Base-by-base conservation (phyloP, 768 basidiomycete species). In the Kwoniella bestiolae region DNA sequence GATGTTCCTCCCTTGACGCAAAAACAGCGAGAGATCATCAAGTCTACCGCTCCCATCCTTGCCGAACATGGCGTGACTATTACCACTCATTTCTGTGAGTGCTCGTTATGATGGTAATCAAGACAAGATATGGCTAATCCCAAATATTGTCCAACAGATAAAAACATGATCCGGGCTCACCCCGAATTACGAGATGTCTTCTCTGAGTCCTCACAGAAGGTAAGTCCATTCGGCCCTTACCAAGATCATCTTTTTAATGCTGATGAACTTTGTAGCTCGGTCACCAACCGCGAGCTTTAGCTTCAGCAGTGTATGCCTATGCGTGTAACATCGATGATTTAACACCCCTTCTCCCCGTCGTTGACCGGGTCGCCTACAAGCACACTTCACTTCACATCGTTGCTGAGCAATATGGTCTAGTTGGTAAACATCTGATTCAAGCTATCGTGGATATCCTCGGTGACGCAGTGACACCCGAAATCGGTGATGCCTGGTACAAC, bases 271-370 rank as follows among this genome's bases (percentile, higher is more conserved):
- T 28, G 12, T 50, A 62, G 60, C 49, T 62, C 16, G 60, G 60
- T 23, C 60, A 70, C 28, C 73, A 72, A 38, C 58, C 70, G 25
- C 49, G 62, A 21, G 70, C 73, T 3, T 68, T 75, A n/a, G 70
- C 73, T 26, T 31, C 56, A 35, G 60, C 73, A 26, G 53, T 75
- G 4, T 65, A 62, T 32, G 73, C 73, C 12, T 75, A 75, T 63
- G 70, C 73, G 2, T 53, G 47, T 14, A 56, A 72, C 66, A 72
- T 75, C 41, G 66, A 75, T 49, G 68, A 72, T 35, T 66, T 70
- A 44, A 60, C 62, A 7, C 66, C 68, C 5, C 28, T 70, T 7
- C 34, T 66, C 8, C 70, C 70, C 3, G 70, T 65, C 3, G 73
- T 74, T 50, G 66, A 69, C 28, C 49, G 53, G 16, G 72, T 72